Base-by-base conservation (phyloP, 2,329 filamentous ascomycete genomes). In the Cercospora zeae-maydis region DNA sequence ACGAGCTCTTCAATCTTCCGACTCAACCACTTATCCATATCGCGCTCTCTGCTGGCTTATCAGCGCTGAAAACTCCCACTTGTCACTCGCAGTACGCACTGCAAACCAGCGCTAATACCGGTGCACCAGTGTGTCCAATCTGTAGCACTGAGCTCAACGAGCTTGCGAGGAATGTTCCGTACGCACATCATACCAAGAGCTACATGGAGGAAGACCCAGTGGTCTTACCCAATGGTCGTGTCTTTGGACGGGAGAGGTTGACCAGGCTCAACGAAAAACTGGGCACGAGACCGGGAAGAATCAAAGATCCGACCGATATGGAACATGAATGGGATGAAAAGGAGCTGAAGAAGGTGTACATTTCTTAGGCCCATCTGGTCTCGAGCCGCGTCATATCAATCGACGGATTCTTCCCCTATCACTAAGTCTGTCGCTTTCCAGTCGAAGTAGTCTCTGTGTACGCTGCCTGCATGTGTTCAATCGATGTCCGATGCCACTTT, bases 111-210 rank as follows among this genome's bases (percentile, higher is more conserved):
- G 83, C 84, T 9, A 84, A 89, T 0, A 87, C 86, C 1, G 88
- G 78, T 10, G 78, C 90, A 7, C 88, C 87, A 54, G 87, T 98
- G 45, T 99, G 95, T 71, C 95, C 95, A 2, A 98, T 99, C 73
- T 99, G 95, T 80, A 95, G 90, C 53, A 95, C 90, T 0, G 95
- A 99, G 78, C 85, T 99, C 61, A 98, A 98, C 75, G 90, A 93
- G 72, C 84, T 99, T 34, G 93, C 95, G 1, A 83, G 88, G 57
- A 88, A 89, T 70, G 90, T 99, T 49, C 95, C 95, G 0, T 98
- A 98, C 72, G 95, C 95, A 2, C 90, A 96, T 73, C 95, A 99
- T 76, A 93, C 90, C 31, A 96, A 96, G 81, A 96, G 92, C 74
- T 90, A 92, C 65, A 91, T 98, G 31, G 93, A 96, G 74, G 87